Conservation (phyloP, 148 eudicot genomes). For the Fagopyrum tataricum region DNA sequence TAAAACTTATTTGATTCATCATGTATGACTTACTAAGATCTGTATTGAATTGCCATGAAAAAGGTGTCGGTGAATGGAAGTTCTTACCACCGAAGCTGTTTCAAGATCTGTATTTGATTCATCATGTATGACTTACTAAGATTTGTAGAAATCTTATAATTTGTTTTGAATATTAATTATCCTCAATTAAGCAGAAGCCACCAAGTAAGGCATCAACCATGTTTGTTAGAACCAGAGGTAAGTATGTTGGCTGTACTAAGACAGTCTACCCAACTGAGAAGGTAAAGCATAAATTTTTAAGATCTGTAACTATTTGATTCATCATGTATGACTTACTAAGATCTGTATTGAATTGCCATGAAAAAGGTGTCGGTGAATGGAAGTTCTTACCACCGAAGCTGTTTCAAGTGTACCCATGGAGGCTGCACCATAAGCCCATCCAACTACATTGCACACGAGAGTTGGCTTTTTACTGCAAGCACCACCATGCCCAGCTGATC, state of each 20-base stretch:
- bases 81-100: no score
- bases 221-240: constrained; percentile 90
- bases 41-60: no score
- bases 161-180: neutral
- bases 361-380: constrained; percentile 89
- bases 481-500: constrained; percentile 92
- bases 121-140: no score
- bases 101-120: no score
- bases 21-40: no score
- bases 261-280: constrained; percentile 92
- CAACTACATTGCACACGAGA: constrained; percentile 94
- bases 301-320: neutral
- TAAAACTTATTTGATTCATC: no score
- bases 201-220: constrained; percentile 52
- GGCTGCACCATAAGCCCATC: constrained; percentile 94
- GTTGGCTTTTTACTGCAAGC: constrained; percentile 89
- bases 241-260: constrained; percentile 70
- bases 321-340: neutral
- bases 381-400: constrained; percentile 79
- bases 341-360: neutral
- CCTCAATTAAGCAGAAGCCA: constrained; percentile 45
- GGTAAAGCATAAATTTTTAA: constrained; percentile 29
- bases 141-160: neutral
- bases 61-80: no score
- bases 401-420: constrained; percentile 96